Evolutionary conservation across 176 grass and related monocot genomes (phyloP).

Genomic region (Lolium perenne): DNA sequence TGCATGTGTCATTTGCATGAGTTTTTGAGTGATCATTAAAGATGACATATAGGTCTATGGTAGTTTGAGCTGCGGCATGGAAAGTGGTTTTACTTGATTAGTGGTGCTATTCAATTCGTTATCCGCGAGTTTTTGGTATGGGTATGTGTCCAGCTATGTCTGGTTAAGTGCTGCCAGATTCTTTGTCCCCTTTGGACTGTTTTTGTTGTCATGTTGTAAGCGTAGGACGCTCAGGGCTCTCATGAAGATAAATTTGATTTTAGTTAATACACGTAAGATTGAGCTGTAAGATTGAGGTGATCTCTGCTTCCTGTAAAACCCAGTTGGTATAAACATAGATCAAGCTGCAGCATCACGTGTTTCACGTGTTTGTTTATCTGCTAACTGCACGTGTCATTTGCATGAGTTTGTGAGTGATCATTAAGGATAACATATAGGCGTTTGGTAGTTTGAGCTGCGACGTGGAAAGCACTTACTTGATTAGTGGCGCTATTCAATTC

Average conservation of each 20-base stretch:
- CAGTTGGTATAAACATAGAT: not conserved
- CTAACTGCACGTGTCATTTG: no score
- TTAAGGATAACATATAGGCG: no score
- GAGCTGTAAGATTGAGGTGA: not conserved
- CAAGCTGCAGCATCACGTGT: not conserved
- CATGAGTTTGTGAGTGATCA: no score
- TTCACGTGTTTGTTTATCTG: not conserved
- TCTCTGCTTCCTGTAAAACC: conserved; percentile 14
- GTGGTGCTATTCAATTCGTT: conserved; percentile 3
- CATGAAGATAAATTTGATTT: not conserved
- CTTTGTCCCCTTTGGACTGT: not conserved
- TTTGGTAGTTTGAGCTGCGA: no score
- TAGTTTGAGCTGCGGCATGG: not conserved
- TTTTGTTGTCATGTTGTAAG: conserved; percentile 26
- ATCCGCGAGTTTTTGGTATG: not conserved
- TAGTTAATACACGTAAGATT: not conserved
- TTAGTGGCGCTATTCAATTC: conserved; percentile 7
- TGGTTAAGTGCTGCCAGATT: conserved; percentile 7
- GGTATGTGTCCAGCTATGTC: not conserved
- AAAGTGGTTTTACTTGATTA: not conserved
- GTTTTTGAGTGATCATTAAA: conserved; percentile 29
- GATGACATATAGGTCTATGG: conserved; percentile 1
- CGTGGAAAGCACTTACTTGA: not conserved
- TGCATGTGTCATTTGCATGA: not conserved
- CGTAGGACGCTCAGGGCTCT: not conserved